Conservation (phyloP, 2,329 filamentous ascomycete genomes). For the Colletotrichum trifolii region DNA sequence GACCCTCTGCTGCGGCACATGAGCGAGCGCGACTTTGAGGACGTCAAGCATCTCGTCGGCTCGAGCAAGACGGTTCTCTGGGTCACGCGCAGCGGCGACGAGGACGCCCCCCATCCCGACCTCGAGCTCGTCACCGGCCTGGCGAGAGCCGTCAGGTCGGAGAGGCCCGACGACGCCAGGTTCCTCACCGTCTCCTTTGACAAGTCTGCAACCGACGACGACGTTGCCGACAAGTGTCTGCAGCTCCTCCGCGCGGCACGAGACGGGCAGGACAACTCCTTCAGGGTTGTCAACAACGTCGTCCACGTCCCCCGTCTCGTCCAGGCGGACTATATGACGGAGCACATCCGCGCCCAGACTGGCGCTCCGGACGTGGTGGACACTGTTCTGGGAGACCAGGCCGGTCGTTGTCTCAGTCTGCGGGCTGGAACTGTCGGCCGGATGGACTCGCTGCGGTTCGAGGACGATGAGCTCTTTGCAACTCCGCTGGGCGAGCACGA, state of each 20-base stretch:
- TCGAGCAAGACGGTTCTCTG: slow-evolving; percentile 35
- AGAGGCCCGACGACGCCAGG: slow-evolving; percentile 36
- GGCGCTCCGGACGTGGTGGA: slow-evolving; percentile 15
- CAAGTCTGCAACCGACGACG: slow-evolving; percentile 1
- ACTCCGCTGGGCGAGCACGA: slow-evolving; percentile 46
- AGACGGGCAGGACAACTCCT: slow-evolving; percentile 10
- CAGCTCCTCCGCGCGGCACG: not conserved
- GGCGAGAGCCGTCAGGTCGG: slow-evolving; percentile 38
- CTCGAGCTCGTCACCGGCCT: slow-evolving; percentile 40
- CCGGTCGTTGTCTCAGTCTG: slow-evolving; percentile 43
- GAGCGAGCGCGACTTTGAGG: slow-evolving; percentile 33
- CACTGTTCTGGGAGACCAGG: not conserved
- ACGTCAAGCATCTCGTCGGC: slow-evolving; percentile 39
- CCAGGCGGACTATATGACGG: slow-evolving; percentile 21
- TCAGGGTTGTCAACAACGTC: slow-evolving; percentile 6
- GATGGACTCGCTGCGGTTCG: slow-evolving; percentile 41
- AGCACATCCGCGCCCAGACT: slow-evolving; percentile 35
- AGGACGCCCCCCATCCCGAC: slow-evolving; percentile 30
- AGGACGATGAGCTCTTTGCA: slow-evolving; percentile 39
- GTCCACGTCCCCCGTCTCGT: slow-evolving; percentile 26
- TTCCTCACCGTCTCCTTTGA: slow-evolving; percentile 40
- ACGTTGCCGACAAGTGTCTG: slow-evolving; percentile 22
- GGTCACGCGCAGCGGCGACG: slow-evolving; percentile 29
- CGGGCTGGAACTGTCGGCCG: slow-evolving; percentile 44
- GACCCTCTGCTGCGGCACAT: slow-evolving; percentile 37